A percentile compares a stretch with the other conserved stretches of the same genome.
Evolutionary conservation across 78 protist genomes (phyloP).

Genomic region (Monosiga brevicollis): DNA sequence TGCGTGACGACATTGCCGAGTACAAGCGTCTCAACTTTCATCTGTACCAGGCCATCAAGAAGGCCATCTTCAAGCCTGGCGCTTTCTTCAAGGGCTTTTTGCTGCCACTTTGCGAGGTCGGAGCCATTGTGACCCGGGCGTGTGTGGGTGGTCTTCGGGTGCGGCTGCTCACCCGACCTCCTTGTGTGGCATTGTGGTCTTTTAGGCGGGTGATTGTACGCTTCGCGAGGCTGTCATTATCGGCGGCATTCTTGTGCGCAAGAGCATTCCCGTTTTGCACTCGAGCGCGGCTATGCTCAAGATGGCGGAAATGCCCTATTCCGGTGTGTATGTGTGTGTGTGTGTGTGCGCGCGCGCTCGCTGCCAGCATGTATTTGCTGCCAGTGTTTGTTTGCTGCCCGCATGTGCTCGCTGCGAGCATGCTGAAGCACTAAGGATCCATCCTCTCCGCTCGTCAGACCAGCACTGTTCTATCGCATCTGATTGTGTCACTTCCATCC

Average conservation of each 20-base stretch:
- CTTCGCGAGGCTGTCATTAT: slow-evolving; percentile 47
- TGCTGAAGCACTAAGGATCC: no score
- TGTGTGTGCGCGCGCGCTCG: not conserved
- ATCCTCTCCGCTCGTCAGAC: no score
- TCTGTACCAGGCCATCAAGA: slow-evolving; percentile 68
- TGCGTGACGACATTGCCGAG: slow-evolving; percentile 65
- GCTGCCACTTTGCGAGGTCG: slow-evolving; percentile 75
- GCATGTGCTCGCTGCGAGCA: no score
- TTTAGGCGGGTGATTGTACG: slow-evolving; percentile 16
- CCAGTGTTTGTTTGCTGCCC: no score
- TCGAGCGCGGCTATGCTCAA: slow-evolving; percentile 71
- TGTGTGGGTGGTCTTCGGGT: no score
- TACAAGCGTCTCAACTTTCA: slow-evolving; percentile 76
- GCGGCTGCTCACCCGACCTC: not conserved
- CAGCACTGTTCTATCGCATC: not conserved
- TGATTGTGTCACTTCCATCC: not conserved
- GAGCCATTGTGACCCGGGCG: not conserved
- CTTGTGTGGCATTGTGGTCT: not conserved
- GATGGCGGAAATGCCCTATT: slow-evolving; percentile 31
- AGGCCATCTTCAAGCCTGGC: slow-evolving; percentile 80
- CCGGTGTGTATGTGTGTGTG: not conserved
- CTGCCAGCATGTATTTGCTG: no score
- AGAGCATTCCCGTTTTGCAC: slow-evolving; percentile 66
- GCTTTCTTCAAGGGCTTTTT: slow-evolving; percentile 92
- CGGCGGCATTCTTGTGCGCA: slow-evolving; percentile 47